Base-by-base conservation (phyloP, 1,284 basidiomycete species). In the Cutaneotrichosporon sp. region DNA sequence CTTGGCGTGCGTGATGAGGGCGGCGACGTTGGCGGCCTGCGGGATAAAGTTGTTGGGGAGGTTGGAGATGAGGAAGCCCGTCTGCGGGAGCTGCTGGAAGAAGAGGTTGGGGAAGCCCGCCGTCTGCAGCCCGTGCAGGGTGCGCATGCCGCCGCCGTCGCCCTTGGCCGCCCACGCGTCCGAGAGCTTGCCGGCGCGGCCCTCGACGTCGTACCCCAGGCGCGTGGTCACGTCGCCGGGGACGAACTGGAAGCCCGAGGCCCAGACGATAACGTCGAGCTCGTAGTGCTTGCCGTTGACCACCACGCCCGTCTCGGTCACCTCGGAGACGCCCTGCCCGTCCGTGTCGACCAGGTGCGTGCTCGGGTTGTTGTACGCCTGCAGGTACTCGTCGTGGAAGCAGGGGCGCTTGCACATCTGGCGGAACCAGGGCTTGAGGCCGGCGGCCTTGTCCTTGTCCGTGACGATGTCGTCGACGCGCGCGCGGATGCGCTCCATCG, bases 71-170 rank as follows among this genome's bases (percentile, higher is more conserved):
- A 65, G 53, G 14, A 18, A 24, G 14, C 56, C 43, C 1, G 49
- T 54, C 49, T 62, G 59, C 14, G n/a, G 16, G 25, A 61, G 24
- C 2, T 33, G 25, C 27, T 56, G 29, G 20, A 56, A 33, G 59
- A 61, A 62, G 13, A 65, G 56, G 59, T 65, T 65, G 25, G 63
- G 63, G 63, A 65, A 65, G 9, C 57, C 57, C 27, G 29, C 8
- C 7, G 43, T 34, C 42, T 58, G 54, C 49, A 59, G 29, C 18
- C 63, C 63, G 16, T 61, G 63, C 33, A 34, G 45, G 13, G 59
- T 53, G 22, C 52, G 18, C 63, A 62, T 61, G 27, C 47, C 47
- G 25, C 46, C 46, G 47, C 55, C 56, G 59, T 58, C 56, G 49
- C 33, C 51, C 46, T 47, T 47, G 2, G 24, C 11, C 14, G 22